These are phyloP conservation scores for Thalassiosira mediterranea DNA, from an alignment of 352 stramenopile genomes.

Conservation along the genomic window DNA sequence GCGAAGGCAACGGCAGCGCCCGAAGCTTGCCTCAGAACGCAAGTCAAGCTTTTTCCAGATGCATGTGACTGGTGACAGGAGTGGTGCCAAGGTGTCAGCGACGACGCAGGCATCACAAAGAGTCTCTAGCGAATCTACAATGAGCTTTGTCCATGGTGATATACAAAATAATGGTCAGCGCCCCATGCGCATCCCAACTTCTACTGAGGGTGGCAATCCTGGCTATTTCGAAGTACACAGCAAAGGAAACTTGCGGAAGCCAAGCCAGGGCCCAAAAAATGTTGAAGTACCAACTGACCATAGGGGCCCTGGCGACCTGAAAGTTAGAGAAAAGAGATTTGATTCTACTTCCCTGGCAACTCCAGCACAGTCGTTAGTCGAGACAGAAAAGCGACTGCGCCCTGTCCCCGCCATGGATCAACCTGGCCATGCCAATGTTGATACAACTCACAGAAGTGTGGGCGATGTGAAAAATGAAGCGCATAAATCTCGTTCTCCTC, in stretches of 20 bases:
- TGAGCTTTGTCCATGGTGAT: conserved; percentile 18
- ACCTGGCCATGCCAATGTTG: not conserved
- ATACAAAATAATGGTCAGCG: conserved; percentile 3
- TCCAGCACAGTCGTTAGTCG: conserved; percentile 11
- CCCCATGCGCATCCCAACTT: not conserved
- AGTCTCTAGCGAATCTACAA: not conserved
- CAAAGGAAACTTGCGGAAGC: not conserved
- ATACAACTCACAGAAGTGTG: not conserved
- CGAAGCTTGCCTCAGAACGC: not conserved
- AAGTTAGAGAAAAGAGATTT: not conserved
- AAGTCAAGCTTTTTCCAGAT: conserved; percentile 1
- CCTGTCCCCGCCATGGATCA: conserved; percentile 2
- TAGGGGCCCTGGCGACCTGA: not conserved
- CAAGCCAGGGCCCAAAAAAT: not conserved
- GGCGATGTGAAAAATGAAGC: not conserved
- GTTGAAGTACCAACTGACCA: not conserved
- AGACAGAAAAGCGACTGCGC: conserved; percentile 13
- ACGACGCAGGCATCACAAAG: conserved; percentile 5
- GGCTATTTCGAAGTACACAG: not conserved
- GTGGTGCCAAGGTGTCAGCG: too few relatives aligned
- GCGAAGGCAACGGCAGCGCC: not conserved
- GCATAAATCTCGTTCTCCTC: not conserved
- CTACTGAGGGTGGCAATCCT: not conserved
- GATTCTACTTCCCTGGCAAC: not conserved
- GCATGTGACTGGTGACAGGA: not conserved